These are phyloP conservation scores for Eremothecium gossypii DNA, from an alignment of 1,139 yeast species.

Conservation along the genomic window DNA sequence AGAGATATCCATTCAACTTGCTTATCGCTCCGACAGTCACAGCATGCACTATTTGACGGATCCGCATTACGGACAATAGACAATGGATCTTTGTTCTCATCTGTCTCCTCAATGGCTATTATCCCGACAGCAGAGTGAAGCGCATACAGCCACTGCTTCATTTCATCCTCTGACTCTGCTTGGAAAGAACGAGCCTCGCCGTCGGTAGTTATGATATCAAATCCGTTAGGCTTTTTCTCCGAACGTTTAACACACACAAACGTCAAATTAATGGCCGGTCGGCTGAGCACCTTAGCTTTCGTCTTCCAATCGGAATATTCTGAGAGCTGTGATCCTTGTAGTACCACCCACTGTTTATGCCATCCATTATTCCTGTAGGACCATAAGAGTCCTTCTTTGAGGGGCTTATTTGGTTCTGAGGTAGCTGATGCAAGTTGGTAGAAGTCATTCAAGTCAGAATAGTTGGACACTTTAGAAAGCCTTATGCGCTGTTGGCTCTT, in stretches of 20 bases:
- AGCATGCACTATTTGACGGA: conserved; percentile 56
- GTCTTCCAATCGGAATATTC: conserved; percentile 79
- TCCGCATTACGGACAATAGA: conserved; percentile 41
- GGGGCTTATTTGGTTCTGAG: conserved; percentile 3
- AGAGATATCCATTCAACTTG: conserved; percentile 85
- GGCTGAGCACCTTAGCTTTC: conserved; percentile 50
- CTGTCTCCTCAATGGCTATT: conserved; percentile 11
- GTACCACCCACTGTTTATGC: conserved; percentile 87
- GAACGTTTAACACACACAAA: conserved; percentile 50
- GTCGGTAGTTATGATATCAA: conserved; percentile 65
- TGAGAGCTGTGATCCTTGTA: conserved; percentile 54
- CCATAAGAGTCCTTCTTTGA: conserved; percentile 51
- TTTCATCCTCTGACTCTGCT: conserved; percentile 61
- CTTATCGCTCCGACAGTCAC: conserved; percentile 63
- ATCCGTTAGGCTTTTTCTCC: conserved; percentile 35
- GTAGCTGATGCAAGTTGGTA: conserved; percentile 1
- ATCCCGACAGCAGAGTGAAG: conserved; percentile 15
- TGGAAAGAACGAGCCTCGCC: conserved; percentile 70
- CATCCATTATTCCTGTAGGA: conserved; percentile 60
- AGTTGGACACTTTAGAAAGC: conserved; percentile 4
- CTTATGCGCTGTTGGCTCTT: conserved; percentile 2
- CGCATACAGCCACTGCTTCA: conserved; percentile 60
- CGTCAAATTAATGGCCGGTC: conserved; percentile 64
- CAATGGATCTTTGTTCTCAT: conserved; percentile 25
- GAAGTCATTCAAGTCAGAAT: conserved; percentile 6